Conservation (phyloP, 129 eudicot genomes). For the Escallonia herrerae region DNA sequence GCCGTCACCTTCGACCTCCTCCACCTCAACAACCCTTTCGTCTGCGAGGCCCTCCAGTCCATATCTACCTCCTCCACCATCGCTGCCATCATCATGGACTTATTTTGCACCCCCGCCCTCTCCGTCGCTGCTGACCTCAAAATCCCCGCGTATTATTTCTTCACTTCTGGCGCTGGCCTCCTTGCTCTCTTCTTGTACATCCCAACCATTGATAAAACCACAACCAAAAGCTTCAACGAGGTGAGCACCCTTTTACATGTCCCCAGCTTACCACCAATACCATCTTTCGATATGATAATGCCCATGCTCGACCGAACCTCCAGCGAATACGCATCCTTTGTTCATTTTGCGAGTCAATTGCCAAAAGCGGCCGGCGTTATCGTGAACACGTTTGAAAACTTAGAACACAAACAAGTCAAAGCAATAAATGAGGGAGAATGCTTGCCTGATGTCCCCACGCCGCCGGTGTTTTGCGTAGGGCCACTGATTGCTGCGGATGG, state of each 20-base stretch:
- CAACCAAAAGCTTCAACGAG: neutral
- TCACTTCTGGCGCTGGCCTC: neutral
- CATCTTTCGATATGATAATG: neutral
- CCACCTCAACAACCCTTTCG: neutral
- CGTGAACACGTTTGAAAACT: neutral
- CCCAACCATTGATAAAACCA: neutral
- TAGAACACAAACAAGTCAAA: conserved; percentile 13
- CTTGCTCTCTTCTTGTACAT: neutral
- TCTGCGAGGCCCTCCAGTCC: neutral
- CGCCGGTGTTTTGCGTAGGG: conserved; percentile 36
- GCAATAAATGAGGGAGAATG: conserved; percentile 25
- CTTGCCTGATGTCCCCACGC: conserved; percentile 18
- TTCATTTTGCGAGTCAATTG: neutral
- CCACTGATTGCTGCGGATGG: conserved; percentile 21
- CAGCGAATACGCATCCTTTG: neutral
- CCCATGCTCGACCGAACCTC: neutral
- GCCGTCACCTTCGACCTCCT: conserved; percentile 1
- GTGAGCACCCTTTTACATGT: neutral
- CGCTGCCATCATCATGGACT: neutral
- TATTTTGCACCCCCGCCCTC: neutral
- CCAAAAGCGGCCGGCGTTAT: neutral
- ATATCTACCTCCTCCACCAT: neutral
- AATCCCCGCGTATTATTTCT: neutral
- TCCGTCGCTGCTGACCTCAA: neutral
- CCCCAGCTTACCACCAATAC: neutral